Conservation (phyloP, 2,329 filamentous ascomycete genomes). For the Fusarium sp. region DNA sequence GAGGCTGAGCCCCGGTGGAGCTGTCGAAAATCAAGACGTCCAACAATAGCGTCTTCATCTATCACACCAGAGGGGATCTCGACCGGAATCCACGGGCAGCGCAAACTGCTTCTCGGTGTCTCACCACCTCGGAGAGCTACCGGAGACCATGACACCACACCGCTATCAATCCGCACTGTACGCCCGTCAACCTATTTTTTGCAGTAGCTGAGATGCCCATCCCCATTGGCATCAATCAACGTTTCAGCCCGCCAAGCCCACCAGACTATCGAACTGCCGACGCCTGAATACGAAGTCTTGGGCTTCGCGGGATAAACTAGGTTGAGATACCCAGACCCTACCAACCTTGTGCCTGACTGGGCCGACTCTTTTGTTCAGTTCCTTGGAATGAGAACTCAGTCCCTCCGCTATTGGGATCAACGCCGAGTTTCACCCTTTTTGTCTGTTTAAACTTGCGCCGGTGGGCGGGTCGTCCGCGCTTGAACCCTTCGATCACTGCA, state of each 20-base stretch:
- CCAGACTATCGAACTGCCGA: conserved; percentile 5
- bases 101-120: conserved; percentile 5
- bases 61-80: neutral
- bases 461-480: conserved; percentile 10
- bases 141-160: conserved; percentile 8
- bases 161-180: conserved; percentile 37
- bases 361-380: conserved; percentile 8
- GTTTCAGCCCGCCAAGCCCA: conserved; percentile 1
- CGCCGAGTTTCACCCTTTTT: conserved; percentile 21
- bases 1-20: neutral
- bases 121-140: conserved; percentile 9
- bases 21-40: neutral
- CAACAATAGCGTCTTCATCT: neutral
- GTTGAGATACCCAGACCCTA: neutral
- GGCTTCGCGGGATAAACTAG: neutral
- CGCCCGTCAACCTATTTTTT: neutral
- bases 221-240: conserved; percentile 12
- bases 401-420: conserved; percentile 33
- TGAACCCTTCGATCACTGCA: conserved; percentile 27
- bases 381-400: conserved; percentile 27
- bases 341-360: conserved; percentile 14
- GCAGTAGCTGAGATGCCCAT: neutral
- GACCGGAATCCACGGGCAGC: conserved; percentile 6
- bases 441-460: conserved; percentile 14
- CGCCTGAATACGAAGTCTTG: conserved; percentile 10